Base-by-base conservation (phyloP, 192 early-diverging fungal genomes). In the Podila minutissima region DNA sequence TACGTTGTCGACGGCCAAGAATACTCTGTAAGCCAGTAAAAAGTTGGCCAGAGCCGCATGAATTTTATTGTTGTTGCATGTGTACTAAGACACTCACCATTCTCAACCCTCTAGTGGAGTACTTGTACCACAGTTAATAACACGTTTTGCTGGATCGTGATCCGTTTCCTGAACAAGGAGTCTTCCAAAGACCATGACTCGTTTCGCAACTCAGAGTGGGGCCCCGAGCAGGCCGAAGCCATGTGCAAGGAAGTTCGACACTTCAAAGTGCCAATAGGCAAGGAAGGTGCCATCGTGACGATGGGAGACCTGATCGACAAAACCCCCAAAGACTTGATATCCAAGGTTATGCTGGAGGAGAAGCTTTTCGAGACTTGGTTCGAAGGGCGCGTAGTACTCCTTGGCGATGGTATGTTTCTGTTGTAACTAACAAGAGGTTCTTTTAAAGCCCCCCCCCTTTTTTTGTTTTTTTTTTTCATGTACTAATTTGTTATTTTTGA, bases 281-380 rank as follows among this genome's bases (percentile, higher is more conserved):
- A 58, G 55, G 22, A 58, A 5, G 75, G 75, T 49, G 58, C 2
- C 29, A 64, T 0, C 28, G 67, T 13, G 38, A 63, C 19, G 17
- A 38, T 77, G 2, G 69, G 75, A 19, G 69, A 77, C n/a, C 24
- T 77, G 22, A 77, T 77, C 50, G 64, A 64, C 35, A 64, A 46
- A 10, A 77, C 75, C 0, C 63, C 57, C 26, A 59, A 66, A 11
- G 75, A 77, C 5, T 28, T 60, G 7, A 77, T 77, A 12, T 77
- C 75, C 19, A 77, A 71, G 33, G 64, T 70, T 22, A 37, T 69
- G 24, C 28, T 76, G 22, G 74, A 76, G 29, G 74, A 76, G 29
- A 76, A 76, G 48, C 31, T 76, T n/a, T 76, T 76, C 38, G 68
- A 76, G 37, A 76, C 74, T 1, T 76, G 74, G 74, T 32, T 64